Evolutionary conservation across 352 stramenopile species (phyloP), one percentile per base, ranked within the genome.

Genomic region (Globisporangium recalcitrans): DNA sequence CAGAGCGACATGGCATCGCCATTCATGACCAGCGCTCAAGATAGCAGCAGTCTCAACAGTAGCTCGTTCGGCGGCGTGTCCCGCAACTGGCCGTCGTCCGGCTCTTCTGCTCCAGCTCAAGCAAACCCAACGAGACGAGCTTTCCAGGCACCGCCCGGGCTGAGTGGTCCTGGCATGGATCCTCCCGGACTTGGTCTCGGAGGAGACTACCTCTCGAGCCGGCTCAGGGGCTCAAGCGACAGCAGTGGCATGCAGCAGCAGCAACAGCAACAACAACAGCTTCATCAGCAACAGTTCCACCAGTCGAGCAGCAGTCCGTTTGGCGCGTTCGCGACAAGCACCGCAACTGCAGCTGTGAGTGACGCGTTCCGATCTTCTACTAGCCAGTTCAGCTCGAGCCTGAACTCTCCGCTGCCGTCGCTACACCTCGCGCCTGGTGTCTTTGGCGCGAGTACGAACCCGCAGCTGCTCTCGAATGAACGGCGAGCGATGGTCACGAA

Each of bases 61-160:
- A 53, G 13, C 22, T 32, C 34, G 16, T 59, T 65, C 38, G 19
- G 31, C 19, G 38, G 58, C 6, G 24, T 42, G n/a, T 48, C 44
- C 5, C 51, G 29, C 32, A 61, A 61, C 32, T 69, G 63, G 63
- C 63, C 73, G 16, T 13, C 69, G 16, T 36, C 46, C 22, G 51
- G 52, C 19, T 58, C 61, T 9, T 70, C 61, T 65, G 52, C 58
- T 14, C 44, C 55, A 8, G 22, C 58, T 6, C 14, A 49, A 38
- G 38, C 62, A 11, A 72, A 77, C 47, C 69, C 77, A 0, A 69
- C 38, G 9, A 46, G 78, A 52, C 81, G 77, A 14, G 57, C 74
- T 6, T 64, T 85, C 3, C 74, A 80, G 38, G 68, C 72, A 5
- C 80, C 78, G 2, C 80, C 80, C 31, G 80, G 80, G 19, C 52